phyloP scores from a whole-genome alignment of 164 flowering plant genomes.

The Echeveria elegans region DNA sequence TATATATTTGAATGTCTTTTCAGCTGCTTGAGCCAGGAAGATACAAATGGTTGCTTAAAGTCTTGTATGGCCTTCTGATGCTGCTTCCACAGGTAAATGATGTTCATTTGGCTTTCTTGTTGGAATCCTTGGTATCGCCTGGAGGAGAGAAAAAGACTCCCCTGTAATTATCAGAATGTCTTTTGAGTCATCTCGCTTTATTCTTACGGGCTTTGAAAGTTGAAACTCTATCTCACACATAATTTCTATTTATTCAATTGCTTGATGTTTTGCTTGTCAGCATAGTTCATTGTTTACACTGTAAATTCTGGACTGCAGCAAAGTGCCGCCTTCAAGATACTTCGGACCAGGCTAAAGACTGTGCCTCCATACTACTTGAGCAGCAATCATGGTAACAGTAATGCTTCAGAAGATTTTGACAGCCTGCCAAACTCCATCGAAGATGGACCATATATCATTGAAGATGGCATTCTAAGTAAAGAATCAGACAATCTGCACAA shows the following conservation, averaged over 20 bases:
- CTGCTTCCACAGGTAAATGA: slow-evolving; percentile 84
- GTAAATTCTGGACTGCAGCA: slow-evolving; percentile 48
- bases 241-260: no score
- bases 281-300: background rate
- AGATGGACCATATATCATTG: slow-evolving; percentile 27
- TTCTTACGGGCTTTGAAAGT: background rate
- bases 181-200: no score
- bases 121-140: no score
- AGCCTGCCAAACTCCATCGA: slow-evolving; percentile 17
- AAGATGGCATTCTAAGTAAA: slow-evolving; percentile 44
- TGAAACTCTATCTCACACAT: no score
- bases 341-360: slow-evolving; percentile 71
- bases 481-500: slow-evolving; percentile 33
- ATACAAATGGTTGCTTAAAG: slow-evolving; percentile 73
- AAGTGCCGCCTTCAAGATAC: slow-evolving; percentile 88
- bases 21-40: slow-evolving; percentile 92
- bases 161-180: no score
- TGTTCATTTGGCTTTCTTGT: background rate
- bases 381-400: slow-evolving; percentile 37
- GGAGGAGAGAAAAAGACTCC: no score
- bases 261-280: background rate
- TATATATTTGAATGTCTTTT: slow-evolving; percentile 10
- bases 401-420: slow-evolving; percentile 29
- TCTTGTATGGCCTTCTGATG: slow-evolving; percentile 93
- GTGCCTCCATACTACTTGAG: slow-evolving; percentile 65